Percentiles rank a stretch among this genome's conserved stretches.
phyloP scores from a whole-genome alignment of 2,329 filamentous ascomycete genomes.

The Trichoderma sp. region DNA sequence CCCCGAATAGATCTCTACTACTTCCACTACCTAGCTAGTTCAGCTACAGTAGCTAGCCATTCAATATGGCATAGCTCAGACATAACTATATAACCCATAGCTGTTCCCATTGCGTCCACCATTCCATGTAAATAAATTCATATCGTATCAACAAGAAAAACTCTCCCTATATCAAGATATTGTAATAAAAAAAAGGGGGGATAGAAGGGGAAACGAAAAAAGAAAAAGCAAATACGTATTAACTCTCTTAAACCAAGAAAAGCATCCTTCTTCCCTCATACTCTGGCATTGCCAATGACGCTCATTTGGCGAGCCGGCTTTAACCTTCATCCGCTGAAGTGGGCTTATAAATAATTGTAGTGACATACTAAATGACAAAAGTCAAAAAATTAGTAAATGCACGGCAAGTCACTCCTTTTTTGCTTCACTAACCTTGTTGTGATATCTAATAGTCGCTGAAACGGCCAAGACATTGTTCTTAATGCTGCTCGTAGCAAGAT shows the following conservation, averaged over 20 bases:
- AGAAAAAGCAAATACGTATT: background rate
- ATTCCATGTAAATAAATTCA: background rate
- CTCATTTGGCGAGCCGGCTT: background rate
- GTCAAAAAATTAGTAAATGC: background rate
- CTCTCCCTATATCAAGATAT: background rate
- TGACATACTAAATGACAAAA: slow-evolving; percentile 71
- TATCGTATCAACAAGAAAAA: background rate
- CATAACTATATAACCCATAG: background rate
- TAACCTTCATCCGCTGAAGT: slow-evolving; percentile 59
- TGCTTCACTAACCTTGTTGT: slow-evolving; percentile 72
- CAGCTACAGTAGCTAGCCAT: background rate
- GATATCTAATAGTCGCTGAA: slow-evolving; percentile 95
- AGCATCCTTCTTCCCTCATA: background rate
- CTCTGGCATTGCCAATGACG: background rate
- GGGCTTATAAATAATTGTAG: slow-evolving; percentile 96
- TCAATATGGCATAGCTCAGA: background rate
- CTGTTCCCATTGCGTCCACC: background rate
- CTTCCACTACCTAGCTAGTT: background rate
- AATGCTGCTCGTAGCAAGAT: slow-evolving; percentile 95
- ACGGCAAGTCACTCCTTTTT: background rate
- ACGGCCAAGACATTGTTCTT: slow-evolving; percentile 95
- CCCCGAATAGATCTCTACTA: slow-evolving; percentile 3
- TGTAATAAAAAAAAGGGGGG: background rate
- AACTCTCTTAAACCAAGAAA: background rate
- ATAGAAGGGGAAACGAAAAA: background rate